phyloP scores from a whole-genome alignment of 768 basidiomycete species.

The Boletus subparvulus region DNA sequence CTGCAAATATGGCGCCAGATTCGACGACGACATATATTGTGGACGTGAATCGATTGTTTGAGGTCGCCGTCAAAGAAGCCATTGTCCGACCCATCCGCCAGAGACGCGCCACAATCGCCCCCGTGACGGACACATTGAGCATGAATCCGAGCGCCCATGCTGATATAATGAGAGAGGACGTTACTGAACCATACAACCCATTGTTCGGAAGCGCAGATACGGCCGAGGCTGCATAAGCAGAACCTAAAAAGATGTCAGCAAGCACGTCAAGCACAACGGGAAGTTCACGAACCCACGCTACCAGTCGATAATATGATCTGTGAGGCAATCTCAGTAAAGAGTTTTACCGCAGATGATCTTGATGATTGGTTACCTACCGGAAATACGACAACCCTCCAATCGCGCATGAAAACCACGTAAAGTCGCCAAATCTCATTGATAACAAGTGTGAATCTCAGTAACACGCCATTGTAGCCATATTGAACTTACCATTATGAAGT shows the following conservation, averaged over 20 bases:
- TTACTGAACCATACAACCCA: neutral
- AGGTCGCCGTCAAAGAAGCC: neutral
- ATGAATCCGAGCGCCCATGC: neutral
- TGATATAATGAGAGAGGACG: neutral
- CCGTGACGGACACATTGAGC: neutral
- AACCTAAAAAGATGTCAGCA: neutral
- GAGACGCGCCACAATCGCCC: neutral
- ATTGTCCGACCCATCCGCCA: neutral
- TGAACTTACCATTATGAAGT: no score
- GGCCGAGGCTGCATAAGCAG: neutral
- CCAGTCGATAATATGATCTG: neutral
- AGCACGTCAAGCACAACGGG: neutral
- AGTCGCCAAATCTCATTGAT: constrained; percentile 2
- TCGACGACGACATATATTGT: neutral
- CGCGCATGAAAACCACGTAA: neutral
- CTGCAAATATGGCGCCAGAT: neutral
- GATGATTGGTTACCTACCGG: neutral
- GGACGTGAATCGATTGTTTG: neutral
- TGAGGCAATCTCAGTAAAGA: neutral
- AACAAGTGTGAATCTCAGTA: neutral
- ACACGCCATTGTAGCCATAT: no score
- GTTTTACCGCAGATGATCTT: neutral
- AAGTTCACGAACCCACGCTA: neutral
- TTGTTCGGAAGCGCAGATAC: neutral
- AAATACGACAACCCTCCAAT: neutral